Evolutionary conservation across 2,329 filamentous ascomycete species (phyloP), one percentile per base, ranked within the genome.

Genomic region (Ophiosphaerella herpotricha): DNA sequence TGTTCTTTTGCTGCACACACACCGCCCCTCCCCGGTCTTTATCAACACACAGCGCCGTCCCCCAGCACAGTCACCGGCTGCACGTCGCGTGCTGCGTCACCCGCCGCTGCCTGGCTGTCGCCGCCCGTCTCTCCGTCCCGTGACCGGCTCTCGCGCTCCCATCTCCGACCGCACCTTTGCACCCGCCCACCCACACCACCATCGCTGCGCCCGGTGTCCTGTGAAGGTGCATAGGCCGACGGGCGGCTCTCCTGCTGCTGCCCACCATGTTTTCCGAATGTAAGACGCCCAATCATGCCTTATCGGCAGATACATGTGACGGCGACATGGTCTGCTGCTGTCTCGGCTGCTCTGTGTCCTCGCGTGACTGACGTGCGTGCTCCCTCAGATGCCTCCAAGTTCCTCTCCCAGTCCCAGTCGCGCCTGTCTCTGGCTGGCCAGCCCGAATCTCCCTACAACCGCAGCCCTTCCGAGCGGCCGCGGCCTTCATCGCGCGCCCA

Each of bases 341-440:
- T 68, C 70, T 67, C 52, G 64, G 43, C 47, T 41, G 42, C 39
- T 55, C 45, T 50, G 35, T 36, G 18, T 48, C 61, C 67, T 72
- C 74, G 74, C 72, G 74, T 77, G 75, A 77, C 72, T 75, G 59
- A 77, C 73, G 51, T 63, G 53, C 60, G 50, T 58, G 60, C 56
- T 55, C 55, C 26, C 26, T 57, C 68, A 97, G 94, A 97, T 87
- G 94, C 94, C 67, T 97, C 93, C 61, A 88, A 88, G 64, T 99
- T 99, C 74, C 85, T 99, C 83, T 97, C 92, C 61, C 94, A 97
- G 83, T 97, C 91, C 59, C 92, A 96, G 80, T 96, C 92, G 54
- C 88, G 91, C 57, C 80, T 97, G 66, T 90, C 88, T 61, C 91
- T 76, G 84, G 88, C 71, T 75, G 87, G 71, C 75, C 83, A 77